phyloP scores from a whole-genome alignment of 2,329 filamentous ascomycete genomes.

The Phaeosphaeria sp. region DNA sequence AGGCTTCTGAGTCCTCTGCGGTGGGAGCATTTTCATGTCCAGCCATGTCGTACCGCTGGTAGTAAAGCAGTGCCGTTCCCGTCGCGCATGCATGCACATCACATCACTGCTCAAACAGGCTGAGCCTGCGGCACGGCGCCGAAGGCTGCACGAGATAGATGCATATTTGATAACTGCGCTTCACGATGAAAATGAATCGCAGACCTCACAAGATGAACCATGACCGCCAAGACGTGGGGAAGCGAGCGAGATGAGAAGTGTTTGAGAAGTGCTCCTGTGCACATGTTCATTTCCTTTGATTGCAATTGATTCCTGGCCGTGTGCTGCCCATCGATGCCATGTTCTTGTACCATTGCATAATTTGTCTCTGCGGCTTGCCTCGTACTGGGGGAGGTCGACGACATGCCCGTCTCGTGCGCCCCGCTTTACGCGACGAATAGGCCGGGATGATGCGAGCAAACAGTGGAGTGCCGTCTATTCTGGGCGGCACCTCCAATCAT shows the following conservation, averaged over 20 bases:
- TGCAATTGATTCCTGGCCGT: neutral
- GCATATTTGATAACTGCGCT: neutral
- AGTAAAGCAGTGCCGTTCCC: neutral
- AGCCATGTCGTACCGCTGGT: neutral
- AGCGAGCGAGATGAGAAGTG: constrained; percentile 29
- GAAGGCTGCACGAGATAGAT: neutral
- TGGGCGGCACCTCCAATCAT: constrained; percentile 18
- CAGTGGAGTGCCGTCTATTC: constrained; percentile 23
- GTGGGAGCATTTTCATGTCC: too few species aligned
- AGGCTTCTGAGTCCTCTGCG: too few species aligned
- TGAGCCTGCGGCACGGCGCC: constrained; percentile 12
- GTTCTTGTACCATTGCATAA: neutral
- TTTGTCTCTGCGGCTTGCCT: neutral
- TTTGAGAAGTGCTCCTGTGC: constrained; percentile 26
- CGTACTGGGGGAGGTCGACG: neutral
- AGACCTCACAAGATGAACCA: neutral
- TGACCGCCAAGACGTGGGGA: constrained; percentile 31
- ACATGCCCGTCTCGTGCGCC: constrained; percentile 16
- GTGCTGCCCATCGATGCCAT: neutral
- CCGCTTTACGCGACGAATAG: constrained; percentile 17
- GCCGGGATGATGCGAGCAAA: constrained; percentile 26
- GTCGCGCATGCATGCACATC: constrained; percentile 10
- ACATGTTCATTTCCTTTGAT: constrained; percentile 25
- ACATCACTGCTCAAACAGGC: neutral
- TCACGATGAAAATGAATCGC: constrained; percentile 11